phyloP scores from a whole-genome alignment of 2,329 filamentous ascomycete genomes.

The Chalaropsis ovoidea region DNA sequence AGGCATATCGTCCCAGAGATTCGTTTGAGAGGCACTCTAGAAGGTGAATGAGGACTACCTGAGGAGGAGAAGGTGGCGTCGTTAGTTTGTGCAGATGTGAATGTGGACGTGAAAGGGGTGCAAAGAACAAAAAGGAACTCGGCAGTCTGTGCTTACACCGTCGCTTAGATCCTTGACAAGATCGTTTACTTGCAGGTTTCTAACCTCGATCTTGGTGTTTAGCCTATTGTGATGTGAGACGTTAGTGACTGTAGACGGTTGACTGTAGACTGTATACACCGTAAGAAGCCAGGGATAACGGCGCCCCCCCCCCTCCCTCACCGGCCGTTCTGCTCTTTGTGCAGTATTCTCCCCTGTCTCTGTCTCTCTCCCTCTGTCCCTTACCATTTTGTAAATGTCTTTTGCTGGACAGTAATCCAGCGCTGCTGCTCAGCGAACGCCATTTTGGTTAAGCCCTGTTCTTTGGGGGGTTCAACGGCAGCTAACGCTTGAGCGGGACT shows the following conservation, averaged over 20 bases:
- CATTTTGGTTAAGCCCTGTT: slow-evolving; percentile 48
- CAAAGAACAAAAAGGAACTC: background rate
- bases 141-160: slow-evolving; percentile 54
- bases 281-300: too few species aligned
- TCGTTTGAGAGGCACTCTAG: slow-evolving; percentile 92
- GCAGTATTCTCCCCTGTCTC: background rate
- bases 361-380: slow-evolving; percentile 12
- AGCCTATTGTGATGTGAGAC: slow-evolving; percentile 48
- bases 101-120: too few species aligned
- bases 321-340: background rate
- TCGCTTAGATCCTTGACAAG: slow-evolving; percentile 84
- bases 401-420: slow-evolving; percentile 80
- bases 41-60: slow-evolving; percentile 92
- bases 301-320: too few species aligned
- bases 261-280: background rate
- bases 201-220: slow-evolving; percentile 81
- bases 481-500: slow-evolving; percentile 37
- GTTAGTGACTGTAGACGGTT: background rate
- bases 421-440: slow-evolving; percentile 54
- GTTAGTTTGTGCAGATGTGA: background rate
- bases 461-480: slow-evolving; percentile 41
- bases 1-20: slow-evolving; percentile 90
- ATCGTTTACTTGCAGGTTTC: slow-evolving; percentile 72
- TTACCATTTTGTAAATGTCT: slow-evolving; percentile 95
- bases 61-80: slow-evolving; percentile 8